Conservation (phyloP, 1,284 basidiomycete species). For the Fistulinella staudtii region DNA sequence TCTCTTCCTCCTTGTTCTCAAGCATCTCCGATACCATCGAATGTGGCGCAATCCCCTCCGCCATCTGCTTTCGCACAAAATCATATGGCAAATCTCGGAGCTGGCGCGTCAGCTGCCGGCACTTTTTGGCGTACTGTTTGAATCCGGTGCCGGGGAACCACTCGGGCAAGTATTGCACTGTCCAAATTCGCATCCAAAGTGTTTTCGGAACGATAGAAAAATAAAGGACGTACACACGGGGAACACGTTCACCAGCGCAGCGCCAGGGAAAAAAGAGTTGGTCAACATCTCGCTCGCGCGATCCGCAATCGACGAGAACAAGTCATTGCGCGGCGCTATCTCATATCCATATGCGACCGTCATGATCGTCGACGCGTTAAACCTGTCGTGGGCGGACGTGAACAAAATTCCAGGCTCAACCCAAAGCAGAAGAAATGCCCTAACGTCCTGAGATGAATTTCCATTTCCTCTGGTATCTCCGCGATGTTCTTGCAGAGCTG, state of each 20-base stretch:
- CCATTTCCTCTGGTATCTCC: slow-evolving; percentile 34
- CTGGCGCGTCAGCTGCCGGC: slow-evolving; percentile 18
- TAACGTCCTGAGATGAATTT: slow-evolving; percentile 40
- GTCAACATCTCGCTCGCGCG: slow-evolving; percentile 26
- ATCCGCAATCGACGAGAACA: slow-evolving; percentile 33
- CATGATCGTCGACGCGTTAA: slow-evolving; percentile 30
- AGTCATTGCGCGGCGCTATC: slow-evolving; percentile 29
- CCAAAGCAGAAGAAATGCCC: slow-evolving; percentile 4
- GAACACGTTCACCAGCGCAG: slow-evolving; percentile 29
- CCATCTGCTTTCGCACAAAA: slow-evolving; percentile 23
- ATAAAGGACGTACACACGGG: slow-evolving; percentile 20
- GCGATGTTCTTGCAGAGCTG: slow-evolving; percentile 35
- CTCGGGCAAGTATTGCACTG: slow-evolving; percentile 24
- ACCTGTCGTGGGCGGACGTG: slow-evolving; percentile 8
- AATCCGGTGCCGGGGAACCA: slow-evolving; percentile 34
- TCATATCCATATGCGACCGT: slow-evolving; percentile 34
- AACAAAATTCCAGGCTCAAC: neutral
- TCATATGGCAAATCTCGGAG: slow-evolving; percentile 25
- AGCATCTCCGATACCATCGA: slow-evolving; percentile 23
- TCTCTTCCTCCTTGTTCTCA: slow-evolving; percentile 23
- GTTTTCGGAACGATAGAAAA: neutral
- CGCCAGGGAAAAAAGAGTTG: slow-evolving; percentile 21
- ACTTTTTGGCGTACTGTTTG: slow-evolving; percentile 18
- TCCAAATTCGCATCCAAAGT: neutral
- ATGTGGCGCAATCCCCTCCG: slow-evolving; percentile 15